Percentiles rank a stretch among this genome's conserved stretches.
Evolutionary conservation across 2,329 filamentous ascomycete species (phyloP).

Genomic region (Metarhizium sp.): DNA sequence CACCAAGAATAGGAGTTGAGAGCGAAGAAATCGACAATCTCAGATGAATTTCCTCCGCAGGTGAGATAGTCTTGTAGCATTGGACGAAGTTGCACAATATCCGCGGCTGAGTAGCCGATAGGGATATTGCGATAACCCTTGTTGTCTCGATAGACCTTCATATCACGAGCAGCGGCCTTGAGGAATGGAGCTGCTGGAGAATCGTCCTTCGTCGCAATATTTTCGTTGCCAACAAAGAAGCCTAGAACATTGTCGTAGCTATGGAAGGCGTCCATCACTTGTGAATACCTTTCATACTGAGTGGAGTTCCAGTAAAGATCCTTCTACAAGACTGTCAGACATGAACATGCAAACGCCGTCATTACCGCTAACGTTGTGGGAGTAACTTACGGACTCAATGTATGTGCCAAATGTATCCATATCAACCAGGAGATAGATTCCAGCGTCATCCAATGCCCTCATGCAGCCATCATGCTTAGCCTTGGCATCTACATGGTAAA

Average conservation of each 20-base stretch:
- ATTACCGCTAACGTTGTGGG: neutral
- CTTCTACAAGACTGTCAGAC: conserved; percentile 26
- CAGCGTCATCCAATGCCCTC: conserved; percentile 66
- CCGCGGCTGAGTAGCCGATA: conserved; percentile 79
- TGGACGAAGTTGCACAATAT: conserved; percentile 60
- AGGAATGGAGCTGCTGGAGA: conserved; percentile 67
- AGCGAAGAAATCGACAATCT: conserved; percentile 73
- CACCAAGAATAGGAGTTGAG: conserved; percentile 84
- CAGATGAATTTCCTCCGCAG: conserved; percentile 59
- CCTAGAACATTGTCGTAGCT: conserved; percentile 72
- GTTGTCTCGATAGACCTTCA: conserved; percentile 69
- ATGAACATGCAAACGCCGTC: neutral
- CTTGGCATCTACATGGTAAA: conserved; percentile 73
- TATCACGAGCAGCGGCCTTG: conserved; percentile 70
- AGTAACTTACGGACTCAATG: conserved; percentile 46
- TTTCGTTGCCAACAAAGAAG: conserved; percentile 84
- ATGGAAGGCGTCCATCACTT: conserved; percentile 70
- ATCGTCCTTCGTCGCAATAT: conserved; percentile 55
- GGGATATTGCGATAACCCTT: conserved; percentile 75
- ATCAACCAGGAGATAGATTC: conserved; percentile 79
- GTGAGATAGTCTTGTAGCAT: conserved; percentile 65
- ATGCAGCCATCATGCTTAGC: conserved; percentile 72
- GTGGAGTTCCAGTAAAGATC: conserved; percentile 62
- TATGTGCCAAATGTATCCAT: conserved; percentile 67
- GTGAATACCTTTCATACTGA: conserved; percentile 58